Base-by-base conservation (phyloP, 2,329 filamentous ascomycete genomes). In the Cladosporium austrohemisphaericum region DNA sequence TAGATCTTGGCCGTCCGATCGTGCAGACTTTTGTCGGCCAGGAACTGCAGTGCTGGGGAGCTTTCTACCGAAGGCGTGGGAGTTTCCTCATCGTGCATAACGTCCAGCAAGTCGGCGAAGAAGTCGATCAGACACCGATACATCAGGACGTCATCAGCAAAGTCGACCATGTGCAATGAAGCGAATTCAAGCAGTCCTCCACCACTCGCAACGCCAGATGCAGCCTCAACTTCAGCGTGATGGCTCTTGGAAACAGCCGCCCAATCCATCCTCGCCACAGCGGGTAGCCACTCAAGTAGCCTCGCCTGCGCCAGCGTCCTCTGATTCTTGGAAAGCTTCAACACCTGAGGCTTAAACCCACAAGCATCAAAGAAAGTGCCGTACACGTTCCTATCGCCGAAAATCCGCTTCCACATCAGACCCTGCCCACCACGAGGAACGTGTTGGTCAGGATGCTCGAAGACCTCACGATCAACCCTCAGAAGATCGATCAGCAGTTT, bases 381-480 rank as follows among this genome's bases (percentile, higher is more conserved):
- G 56, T 82, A 82, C 5, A 84, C 73, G 57, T 82, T 74, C 51
- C 71, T 74, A 54, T 84, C 81, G 2, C 73, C 72, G 57, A 85
- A 84, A 1, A 84, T 56, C 14, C 81, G 75, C 59, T 79, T 76
- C 81, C 80, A 84, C 59, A 85, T 70, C 1, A 81, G 65, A 0
- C 76, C 76, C 54, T 77, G 75, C 3, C 75, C 74, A 19, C 57
- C 55, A 1, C 48, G 29, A 7, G 52, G 57, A 8, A 57, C 25
- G 38, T 57, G 55, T 13, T 57, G 54, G 23, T 57, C 52, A 5
- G 56, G 49, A 25, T 56, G 51, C 35, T 41, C 45, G n/a, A 44
- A 49, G 57, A 59, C 49, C 57, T 68, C 60, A 35, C 71, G 65
- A 45, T 80, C 76, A 4, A 78, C 68, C 44, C 73, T 71, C 26